phyloP scores from a whole-genome alignment of 2,329 filamentous ascomycete species.

The Monilinia polystroma region DNA sequence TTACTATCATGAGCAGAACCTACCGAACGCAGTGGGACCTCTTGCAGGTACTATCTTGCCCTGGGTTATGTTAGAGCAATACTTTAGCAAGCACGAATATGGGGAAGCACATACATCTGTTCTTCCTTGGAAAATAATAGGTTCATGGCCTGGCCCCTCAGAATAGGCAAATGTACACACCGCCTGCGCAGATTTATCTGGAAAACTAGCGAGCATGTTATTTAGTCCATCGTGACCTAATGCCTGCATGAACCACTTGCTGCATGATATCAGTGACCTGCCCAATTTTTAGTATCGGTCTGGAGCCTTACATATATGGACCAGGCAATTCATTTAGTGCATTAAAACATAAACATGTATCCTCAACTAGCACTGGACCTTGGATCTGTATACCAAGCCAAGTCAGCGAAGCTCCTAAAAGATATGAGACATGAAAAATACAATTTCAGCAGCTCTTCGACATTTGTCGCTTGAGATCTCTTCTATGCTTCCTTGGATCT shows the following conservation, averaged over 20 bases:
- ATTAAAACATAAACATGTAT: constrained; percentile 91
- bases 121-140: constrained; percentile 86
- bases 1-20: constrained; percentile 39
- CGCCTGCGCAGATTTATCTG: constrained; percentile 87
- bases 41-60: constrained; percentile 82
- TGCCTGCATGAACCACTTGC: constrained; percentile 89
- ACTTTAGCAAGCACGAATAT: neutral
- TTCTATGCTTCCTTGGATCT: constrained; percentile 90
- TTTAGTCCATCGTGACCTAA: constrained; percentile 85
- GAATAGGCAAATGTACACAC: constrained; percentile 96
- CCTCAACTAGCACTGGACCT: constrained; percentile 90
- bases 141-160: constrained; percentile 77
- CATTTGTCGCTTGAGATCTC: constrained; percentile 90
- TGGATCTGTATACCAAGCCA: constrained; percentile 55
- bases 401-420: constrained; percentile 21
- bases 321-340: constrained; percentile 89
- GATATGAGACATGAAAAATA: constrained; percentile 45
- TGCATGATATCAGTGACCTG: constrained; percentile 42
- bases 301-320: constrained; percentile 75
- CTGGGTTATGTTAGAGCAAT: constrained; percentile 41
- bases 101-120: constrained; percentile 63
- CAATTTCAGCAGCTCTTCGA: constrained; percentile 72
- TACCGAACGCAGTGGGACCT: constrained; percentile 81
- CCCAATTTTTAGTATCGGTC: neutral
- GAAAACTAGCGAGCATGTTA: constrained; percentile 82